Evolutionary conservation across 768 basidiomycete species (phyloP), one percentile per base, ranked within the genome.

Genomic region (Cyathus striatus): DNA sequence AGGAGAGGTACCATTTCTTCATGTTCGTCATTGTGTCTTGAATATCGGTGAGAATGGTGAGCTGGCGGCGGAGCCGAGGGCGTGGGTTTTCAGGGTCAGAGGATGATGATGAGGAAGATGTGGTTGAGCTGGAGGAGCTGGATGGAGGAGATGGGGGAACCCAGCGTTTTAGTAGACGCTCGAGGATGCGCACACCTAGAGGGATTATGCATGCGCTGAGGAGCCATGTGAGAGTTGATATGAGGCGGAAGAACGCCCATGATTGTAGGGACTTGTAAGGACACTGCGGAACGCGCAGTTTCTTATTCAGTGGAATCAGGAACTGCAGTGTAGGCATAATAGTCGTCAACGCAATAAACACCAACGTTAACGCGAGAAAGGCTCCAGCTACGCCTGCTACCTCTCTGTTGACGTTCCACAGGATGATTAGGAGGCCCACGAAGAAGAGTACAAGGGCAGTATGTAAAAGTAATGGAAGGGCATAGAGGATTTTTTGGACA

Each of bases 401-500:
- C 30, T 9, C n/a, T n/a, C 27, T 36, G 41, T 49, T 51, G 6
- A 58, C 33, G 4, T 47, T 35, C 49, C 50, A 54, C 12, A 60
- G 48, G 4, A 58, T 45, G 17, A 52, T 49, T 20, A 60, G 34
- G 21, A 60, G 40, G 5, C 57, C 58, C 12, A 49, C 44, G 23
- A 60, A 54, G 40, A 62, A 60, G 9, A 60, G 48, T 5, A 55
- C 45, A 9, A 62, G 40, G 7, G 57, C 49, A 6, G 49, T 12
- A 24, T 60, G 52, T 7, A 62, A 48, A 6, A 62, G 45, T 12
- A 60, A 42, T 2, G 58, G 60, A 18, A 62, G 52, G 9, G 46
- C 36, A 2, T 51, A 40, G 5, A 62, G 35, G 16, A 58, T 53
- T 16, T 37, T 38, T 2, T 48, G 52, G 16, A 60, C 51, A 10